Evolutionary conservation across 305 asterid species (phyloP), one percentile per base, ranked within the genome.

Genomic region (Plantago coronopus): DNA sequence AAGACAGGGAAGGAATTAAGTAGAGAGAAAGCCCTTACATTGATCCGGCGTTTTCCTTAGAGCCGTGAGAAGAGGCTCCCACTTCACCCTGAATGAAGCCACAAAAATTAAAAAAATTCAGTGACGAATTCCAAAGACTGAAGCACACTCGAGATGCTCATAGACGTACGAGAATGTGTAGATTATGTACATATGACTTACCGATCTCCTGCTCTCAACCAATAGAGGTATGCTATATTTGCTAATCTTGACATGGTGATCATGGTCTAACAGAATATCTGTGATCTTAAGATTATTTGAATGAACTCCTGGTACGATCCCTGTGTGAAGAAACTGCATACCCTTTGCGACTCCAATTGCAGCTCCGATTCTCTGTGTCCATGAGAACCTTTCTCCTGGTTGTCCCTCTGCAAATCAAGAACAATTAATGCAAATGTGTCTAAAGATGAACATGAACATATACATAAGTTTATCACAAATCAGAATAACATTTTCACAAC

Each of bases 321-420:
- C 96, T 4, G 96, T 88, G 57, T 91, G 96, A 49, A 91, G 95
- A 81, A 88, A 91, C 60, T 81, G 94, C 61, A 91, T 77, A 3
- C 95, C 96, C 65, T 73, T 74, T 0, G 93, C 96, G 0, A 86
- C 70, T 62, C 91, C 96, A 63, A 83, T 81, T 16, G 75, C 87
- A 53, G 98, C 91, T 18, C 82, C 73, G 70, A 84, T 81, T 74
- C 98, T 72, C 44, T 82, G 93, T 15, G 77, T 70, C 96, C 96
- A 91, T 0, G 74, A 69, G 54, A 88, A 76, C 61, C 75, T 83
- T 14, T 74, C 72, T 51, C 78, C 69, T 18, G 71, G 63, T 18
- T 76, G 62, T n/a, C 69, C 83, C 29, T 73, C 95, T 82, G 83
- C 57, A 13, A 55, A 66, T 53, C 37, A 19, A 37, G 12, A 7